Percentiles rank a stretch among this genome's conserved stretches.
phyloP scores from a whole-genome alignment of 495 filamentous ascomycete genomes.

The Pseudoneurospora amorphoporcata region DNA sequence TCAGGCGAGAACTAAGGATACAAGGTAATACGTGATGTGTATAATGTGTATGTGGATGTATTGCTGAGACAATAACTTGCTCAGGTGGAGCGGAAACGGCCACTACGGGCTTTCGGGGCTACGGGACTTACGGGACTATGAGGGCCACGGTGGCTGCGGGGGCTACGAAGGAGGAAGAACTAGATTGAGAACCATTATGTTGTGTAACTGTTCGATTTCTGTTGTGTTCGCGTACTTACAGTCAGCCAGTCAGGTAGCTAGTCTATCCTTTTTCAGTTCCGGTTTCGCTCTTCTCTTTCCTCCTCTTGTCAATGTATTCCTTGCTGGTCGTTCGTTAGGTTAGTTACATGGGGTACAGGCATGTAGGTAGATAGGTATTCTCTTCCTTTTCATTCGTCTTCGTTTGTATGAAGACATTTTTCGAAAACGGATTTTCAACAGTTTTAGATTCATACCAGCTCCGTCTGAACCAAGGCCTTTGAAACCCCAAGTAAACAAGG shows the following conservation, averaged over 20 bases:
- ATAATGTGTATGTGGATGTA: not conserved
- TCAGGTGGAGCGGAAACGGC: not conserved
- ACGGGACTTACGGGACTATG: not conserved
- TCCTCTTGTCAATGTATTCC: not conserved
- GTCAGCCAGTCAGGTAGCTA: not conserved
- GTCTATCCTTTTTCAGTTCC: not conserved
- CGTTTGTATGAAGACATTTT: not conserved
- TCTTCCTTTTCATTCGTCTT: not conserved
- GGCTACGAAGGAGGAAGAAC: not conserved
- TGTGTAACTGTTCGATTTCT: not conserved
- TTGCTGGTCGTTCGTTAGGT: not conserved
- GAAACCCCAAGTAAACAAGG: not conserved
- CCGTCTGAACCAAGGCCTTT: not conserved
- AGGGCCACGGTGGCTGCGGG: not conserved
- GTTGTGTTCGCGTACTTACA: not conserved
- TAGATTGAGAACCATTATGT: not conserved
- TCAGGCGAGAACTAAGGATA: not conserved
- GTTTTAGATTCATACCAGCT: not conserved
- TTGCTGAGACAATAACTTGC: conserved; percentile 1
- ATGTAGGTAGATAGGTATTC: not conserved
- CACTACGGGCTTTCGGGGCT: not conserved
- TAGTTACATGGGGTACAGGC: not conserved
- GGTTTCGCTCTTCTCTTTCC: not conserved
- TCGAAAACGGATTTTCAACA: not conserved
- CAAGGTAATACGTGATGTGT: not conserved